phyloP scores from a whole-genome alignment of 345 rosid species.

The Diplotaxis tenuifolia region DNA sequence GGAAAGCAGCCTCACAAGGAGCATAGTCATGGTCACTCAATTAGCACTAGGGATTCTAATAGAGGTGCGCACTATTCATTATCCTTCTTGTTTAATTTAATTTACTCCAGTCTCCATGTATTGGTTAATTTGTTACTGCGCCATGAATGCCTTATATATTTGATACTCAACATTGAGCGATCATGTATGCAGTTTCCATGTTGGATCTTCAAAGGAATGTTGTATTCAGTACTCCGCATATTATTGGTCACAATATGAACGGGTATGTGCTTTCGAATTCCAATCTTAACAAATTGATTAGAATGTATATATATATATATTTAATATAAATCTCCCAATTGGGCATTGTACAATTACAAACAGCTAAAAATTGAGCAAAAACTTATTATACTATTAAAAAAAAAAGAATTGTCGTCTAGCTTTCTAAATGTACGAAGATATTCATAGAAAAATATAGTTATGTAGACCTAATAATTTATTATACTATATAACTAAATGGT shows the following conservation, averaged over 20 bases:
- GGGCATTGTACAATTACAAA: too few relatives aligned
- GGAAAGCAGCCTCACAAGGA: conserved; percentile 89
- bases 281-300: conserved; percentile 13
- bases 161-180: neutral
- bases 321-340: too few relatives aligned
- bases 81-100: neutral
- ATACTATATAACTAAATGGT: neutral
- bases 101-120: too few relatives aligned
- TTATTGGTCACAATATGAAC: conserved; percentile 47
- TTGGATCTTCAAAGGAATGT: conserved; percentile 32
- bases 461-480: neutral
- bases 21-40: conserved; percentile 57
- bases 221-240: conserved; percentile 43
- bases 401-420: too few relatives aligned
- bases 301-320: too few relatives aligned
- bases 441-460: too few relatives aligned
- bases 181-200: conserved; percentile 26
- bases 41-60: conserved; percentile 59
- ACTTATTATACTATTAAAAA: too few relatives aligned
- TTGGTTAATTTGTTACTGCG: neutral
- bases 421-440: too few relatives aligned
- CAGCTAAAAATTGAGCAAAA: too few relatives aligned
- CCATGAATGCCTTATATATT: neutral
- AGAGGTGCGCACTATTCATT: conserved; percentile 50
- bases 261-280: conserved; percentile 53